phyloP scores from a whole-genome alignment of 2,329 filamentous ascomycete species.

The Verticillium longisporum region DNA sequence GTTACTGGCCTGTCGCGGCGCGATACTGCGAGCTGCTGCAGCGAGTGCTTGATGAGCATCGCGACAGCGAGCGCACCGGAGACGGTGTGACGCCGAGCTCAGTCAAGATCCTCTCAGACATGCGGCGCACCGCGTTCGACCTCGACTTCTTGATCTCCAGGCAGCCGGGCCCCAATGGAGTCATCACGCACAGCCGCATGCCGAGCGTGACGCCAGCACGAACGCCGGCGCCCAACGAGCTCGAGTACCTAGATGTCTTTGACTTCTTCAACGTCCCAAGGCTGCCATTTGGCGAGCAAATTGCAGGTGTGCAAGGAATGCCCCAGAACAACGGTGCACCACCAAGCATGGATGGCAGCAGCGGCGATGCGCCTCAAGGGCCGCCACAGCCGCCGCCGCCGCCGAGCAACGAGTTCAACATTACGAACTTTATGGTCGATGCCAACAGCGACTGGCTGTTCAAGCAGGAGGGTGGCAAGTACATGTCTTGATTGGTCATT shows the following conservation, averaged over 20 bases:
- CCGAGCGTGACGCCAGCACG: conserved; percentile 53
- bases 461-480: conserved; percentile 37
- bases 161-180: conserved; percentile 47
- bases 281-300: conserved; percentile 43
- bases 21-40: conserved; percentile 75
- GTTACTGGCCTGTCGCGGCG: conserved; percentile 78
- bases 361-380: conserved; percentile 16
- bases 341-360: conserved; percentile 10
- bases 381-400: conserved; percentile 10
- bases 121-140: conserved; percentile 86
- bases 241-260: conserved; percentile 89
- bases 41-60: conserved; percentile 79
- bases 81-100: conserved; percentile 73
- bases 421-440: conserved; percentile 72
- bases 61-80: conserved; percentile 67
- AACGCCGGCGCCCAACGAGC: conserved; percentile 70
- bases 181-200: conserved; percentile 28
- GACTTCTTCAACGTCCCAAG: conserved; percentile 91
- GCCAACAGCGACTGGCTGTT: conserved; percentile 70
- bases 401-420: conserved; percentile 60
- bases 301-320: conserved; percentile 8
- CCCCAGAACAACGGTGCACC: conserved; percentile 10
- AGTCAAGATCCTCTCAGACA: conserved; percentile 82
- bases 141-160: conserved; percentile 83
- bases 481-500: conserved; percentile 5